Conservation (phyloP, 2,329 filamentous ascomycete species). For the Ascochyta koolunga region DNA sequence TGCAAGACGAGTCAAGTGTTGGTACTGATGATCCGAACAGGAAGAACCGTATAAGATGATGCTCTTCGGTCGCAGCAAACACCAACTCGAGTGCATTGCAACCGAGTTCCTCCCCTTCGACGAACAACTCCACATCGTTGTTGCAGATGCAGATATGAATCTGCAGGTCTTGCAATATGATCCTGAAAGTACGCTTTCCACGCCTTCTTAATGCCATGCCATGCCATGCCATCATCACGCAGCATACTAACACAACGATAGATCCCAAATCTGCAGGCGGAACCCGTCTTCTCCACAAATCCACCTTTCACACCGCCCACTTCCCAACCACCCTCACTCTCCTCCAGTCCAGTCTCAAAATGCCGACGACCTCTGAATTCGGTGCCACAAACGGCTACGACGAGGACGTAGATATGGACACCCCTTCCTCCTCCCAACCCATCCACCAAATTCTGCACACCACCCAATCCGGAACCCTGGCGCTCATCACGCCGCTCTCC, state of each 20-base stretch:
- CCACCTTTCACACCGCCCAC: slow-evolving; percentile 87
- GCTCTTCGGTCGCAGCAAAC: slow-evolving; percentile 84
- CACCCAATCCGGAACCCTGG: slow-evolving; percentile 71
- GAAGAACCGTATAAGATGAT: slow-evolving; percentile 97
- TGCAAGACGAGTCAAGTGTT: neutral
- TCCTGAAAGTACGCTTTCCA: slow-evolving; percentile 75
- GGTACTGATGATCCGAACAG: slow-evolving; percentile 39
- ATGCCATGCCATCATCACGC: neutral
- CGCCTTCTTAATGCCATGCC: neutral
- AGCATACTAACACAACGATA: slow-evolving; percentile 46
- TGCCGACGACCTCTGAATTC: slow-evolving; percentile 45
- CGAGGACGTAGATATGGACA: slow-evolving; percentile 38
- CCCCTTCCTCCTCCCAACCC: slow-evolving; percentile 8
- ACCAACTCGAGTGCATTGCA: slow-evolving; percentile 76
- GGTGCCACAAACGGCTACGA: slow-evolving; percentile 40
- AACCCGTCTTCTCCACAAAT: slow-evolving; percentile 82
- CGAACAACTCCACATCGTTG: slow-evolving; percentile 79
- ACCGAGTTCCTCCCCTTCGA: slow-evolving; percentile 90
- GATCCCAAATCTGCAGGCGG: slow-evolving; percentile 93
- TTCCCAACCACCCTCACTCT: slow-evolving; percentile 76
- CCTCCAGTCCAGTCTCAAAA: slow-evolving; percentile 68
- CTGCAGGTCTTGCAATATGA: slow-evolving; percentile 92
- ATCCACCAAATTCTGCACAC: slow-evolving; percentile 44
- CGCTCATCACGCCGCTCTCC: slow-evolving; percentile 75
- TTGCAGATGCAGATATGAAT: slow-evolving; percentile 83